Evolutionary conservation across 306 rosid species (phyloP).

Genomic region (Abrus precatorius): DNA sequence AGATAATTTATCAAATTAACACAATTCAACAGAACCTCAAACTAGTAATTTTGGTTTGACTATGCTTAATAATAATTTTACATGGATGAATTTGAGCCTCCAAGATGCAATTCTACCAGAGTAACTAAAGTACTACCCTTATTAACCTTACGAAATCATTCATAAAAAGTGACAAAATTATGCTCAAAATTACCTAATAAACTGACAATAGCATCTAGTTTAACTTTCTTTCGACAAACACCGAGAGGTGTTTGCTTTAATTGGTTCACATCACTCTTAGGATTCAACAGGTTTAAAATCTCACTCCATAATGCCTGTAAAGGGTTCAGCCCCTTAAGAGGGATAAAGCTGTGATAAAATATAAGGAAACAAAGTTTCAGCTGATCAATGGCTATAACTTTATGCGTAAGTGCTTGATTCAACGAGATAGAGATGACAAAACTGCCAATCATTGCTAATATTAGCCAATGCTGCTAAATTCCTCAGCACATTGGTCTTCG

Average conservation of each 20-base stretch:
- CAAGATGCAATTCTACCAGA: not conserved
- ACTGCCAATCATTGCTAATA: not conserved
- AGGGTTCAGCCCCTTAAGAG: not conserved
- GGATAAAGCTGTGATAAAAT: not conserved
- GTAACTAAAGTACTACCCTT: not conserved
- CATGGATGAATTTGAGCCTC: not conserved
- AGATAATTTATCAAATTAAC: not conserved
- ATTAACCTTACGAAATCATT: not conserved
- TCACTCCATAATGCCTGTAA: not conserved
- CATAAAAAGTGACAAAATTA: not conserved
- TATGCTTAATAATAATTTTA: not conserved
- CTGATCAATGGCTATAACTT: not conserved
- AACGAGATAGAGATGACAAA: not conserved
- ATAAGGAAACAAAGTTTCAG: not conserved
- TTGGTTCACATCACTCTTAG: too few relatives aligned
- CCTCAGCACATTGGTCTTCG: constrained; percentile 11
- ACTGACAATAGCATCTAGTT: not conserved
- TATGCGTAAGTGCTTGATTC: not conserved
- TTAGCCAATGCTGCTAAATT: not conserved
- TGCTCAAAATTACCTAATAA: not conserved
- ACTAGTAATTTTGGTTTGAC: not conserved
- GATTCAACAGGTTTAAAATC: too few relatives aligned
- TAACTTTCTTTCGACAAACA: too few relatives aligned
- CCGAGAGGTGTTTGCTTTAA: too few relatives aligned
- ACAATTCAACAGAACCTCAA: not conserved